Base-by-base conservation (phyloP, 306 rosid genomes). In the Senna siamea region DNA sequence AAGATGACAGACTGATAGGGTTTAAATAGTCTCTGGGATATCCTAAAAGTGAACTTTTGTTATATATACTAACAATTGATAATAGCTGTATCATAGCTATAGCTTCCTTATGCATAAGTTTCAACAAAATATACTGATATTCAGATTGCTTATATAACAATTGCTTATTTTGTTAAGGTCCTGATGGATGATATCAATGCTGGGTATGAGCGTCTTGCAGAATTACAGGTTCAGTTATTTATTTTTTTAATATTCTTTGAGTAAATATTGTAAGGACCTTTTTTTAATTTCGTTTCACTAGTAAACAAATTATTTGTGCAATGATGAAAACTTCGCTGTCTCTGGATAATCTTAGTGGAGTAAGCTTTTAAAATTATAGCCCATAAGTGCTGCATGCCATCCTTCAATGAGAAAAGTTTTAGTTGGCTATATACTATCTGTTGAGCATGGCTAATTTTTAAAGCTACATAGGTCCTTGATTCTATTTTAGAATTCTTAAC, bases 151-250 rank as follows among this genome's bases (percentile, higher is more conserved):
- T 52, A 69, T 68, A 38, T 81, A 19, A 74, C 57, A 57, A 51
- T 15, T 76, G 72, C 76, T 76, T 80, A 51, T 77, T 35, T 15
- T 56, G 47, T 12, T 48, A 80, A 92, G 96, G 93, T 93, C 72
- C 78, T 93, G 78, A 93, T 90, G 98, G 98, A 90, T 85, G 97
- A 93, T 73, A 87, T 90, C 78, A 93, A 90, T 58, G 89, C 96
- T n/a, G 98, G 98, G 65, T 93, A 93, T 23, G 97, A 90, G 81
- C 95, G 98, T 74, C 97, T 90, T 54, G 91, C 95, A 23, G 97
- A 90, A 76, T 78, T 90, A 68, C 97, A 90, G 98, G 98, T 90
- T 66, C 74, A 72, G 46, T 67, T 47, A 40, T 64, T 62, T 66
- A 47, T 63, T 74, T 66, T 60, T 43, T 60, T 35, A 35, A 41